Evolutionary conservation across 441 rosid genomes (phyloP).

Genomic region (Gossypium schwendimanii): DNA sequence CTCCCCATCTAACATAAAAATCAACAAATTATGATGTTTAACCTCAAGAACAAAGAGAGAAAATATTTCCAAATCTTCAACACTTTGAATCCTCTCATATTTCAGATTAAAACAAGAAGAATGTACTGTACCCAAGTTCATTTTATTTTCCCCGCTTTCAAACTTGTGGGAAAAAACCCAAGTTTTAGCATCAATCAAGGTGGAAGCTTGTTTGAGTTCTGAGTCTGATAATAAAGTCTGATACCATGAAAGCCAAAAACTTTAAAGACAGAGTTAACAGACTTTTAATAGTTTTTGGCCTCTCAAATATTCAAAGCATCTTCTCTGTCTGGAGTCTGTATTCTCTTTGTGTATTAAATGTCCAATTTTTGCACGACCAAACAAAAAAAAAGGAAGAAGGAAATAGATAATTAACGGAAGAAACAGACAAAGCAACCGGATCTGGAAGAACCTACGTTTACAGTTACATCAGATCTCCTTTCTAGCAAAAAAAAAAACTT

Average conservation of each 20-base stretch:
- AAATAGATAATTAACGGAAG: neutral
- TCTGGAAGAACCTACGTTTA: conserved; percentile 11
- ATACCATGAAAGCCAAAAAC: conserved; percentile 8
- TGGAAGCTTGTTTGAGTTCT: neutral
- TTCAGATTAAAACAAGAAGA: neutral
- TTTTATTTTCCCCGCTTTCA: neutral
- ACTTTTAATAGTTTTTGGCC: neutral
- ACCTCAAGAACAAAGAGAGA: neutral
- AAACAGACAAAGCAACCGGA: neutral
- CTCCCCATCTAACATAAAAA: neutral
- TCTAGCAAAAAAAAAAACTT: neutral
- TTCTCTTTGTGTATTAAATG: neutral
- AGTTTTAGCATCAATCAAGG: conserved; percentile 12
- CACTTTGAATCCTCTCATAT: neutral
- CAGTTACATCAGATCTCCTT: conserved; percentile 5
- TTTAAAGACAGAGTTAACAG: neutral
- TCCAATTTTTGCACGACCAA: neutral
- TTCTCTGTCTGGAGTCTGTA: neutral
- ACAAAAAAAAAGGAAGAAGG: neutral
- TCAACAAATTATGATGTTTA: neutral
- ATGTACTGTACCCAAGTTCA: neutral
- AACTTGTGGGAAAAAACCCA: neutral
- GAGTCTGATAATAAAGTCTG: conserved; percentile 5
- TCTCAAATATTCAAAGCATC: neutral
- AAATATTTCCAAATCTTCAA: neutral